phyloP scores from a whole-genome alignment of 2,329 filamentous ascomycete species.

The Xylariaceae sp. region DNA sequence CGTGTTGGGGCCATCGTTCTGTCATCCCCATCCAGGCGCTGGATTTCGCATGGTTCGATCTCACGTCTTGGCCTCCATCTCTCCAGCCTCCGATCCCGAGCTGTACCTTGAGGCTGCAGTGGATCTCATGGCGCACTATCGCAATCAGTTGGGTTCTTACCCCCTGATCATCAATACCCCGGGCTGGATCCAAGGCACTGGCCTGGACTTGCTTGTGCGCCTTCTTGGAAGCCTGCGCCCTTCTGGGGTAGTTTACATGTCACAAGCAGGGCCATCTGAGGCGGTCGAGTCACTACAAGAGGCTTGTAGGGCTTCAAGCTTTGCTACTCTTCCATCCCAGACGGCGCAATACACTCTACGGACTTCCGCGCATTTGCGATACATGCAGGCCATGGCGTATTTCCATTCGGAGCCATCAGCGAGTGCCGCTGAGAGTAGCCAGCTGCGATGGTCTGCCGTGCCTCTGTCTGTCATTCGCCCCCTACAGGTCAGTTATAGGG shows the following conservation, averaged over 20 bases:
- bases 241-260: constrained; percentile 61
- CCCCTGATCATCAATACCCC: constrained; percentile 68
- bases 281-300: constrained; percentile 46
- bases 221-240: constrained; percentile 48
- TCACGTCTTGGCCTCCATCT: constrained; percentile 59
- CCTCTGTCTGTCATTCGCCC: constrained; percentile 52
- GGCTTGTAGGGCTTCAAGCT: constrained; percentile 31
- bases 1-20: constrained; percentile 61
- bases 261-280: constrained; percentile 51
- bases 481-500: constrained; percentile 54
- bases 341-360: constrained; percentile 46
- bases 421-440: constrained; percentile 8
- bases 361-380: constrained; percentile 57
- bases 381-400: constrained; percentile 75
- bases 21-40: constrained; percentile 40
- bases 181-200: constrained; percentile 66
- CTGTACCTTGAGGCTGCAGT: constrained; percentile 58
- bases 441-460: constrained; percentile 39
- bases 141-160: constrained; percentile 32
- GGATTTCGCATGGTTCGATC: constrained; percentile 43
- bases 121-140: constrained; percentile 56
- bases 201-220: constrained; percentile 55
- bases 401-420: constrained; percentile 47
- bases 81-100: constrained; percentile 57
- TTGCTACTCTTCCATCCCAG: constrained; percentile 53